These are phyloP conservation scores for Kwoniella botswanensis DNA, from an alignment of 768 basidiomycete genomes.

Conservation along the genomic window DNA sequence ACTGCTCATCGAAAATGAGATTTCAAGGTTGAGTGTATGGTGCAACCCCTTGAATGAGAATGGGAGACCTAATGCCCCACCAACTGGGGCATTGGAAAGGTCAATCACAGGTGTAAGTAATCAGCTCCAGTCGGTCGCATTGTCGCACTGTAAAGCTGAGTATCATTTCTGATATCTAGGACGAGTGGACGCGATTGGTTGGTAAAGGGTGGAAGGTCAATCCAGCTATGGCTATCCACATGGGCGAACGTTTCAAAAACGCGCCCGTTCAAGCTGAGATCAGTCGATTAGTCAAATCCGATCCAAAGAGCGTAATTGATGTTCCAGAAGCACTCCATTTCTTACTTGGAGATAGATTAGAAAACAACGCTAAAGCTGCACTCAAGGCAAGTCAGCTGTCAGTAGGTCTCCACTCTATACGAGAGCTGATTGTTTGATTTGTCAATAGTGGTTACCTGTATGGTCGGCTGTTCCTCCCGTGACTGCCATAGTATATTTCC, in stretches of 20 bases:
- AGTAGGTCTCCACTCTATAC: not conserved
- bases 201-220: conserved; percentile 80
- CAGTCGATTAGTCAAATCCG: conserved; percentile 72
- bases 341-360: conserved; percentile 75
- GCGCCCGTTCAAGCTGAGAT: conserved; percentile 73
- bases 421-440: not conserved
- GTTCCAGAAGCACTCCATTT: conserved; percentile 80
- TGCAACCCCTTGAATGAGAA: conserved; percentile 80
- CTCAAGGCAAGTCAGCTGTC: conserved; percentile 67
- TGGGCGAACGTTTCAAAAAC: conserved; percentile 87
- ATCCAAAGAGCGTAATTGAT: conserved; percentile 71
- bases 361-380: conserved; percentile 67
- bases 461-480: conserved; percentile 83
- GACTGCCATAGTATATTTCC: conserved; percentile 69
- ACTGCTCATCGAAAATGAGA: conserved; percentile 87
- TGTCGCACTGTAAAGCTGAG: not conserved
- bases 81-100: conserved; percentile 64
- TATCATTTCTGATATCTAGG: conserved; percentile 17
- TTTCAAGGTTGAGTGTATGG: conserved; percentile 86
- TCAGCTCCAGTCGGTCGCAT: not conserved
- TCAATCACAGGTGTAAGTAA: conserved; percentile 68
- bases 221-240: conserved; percentile 79
- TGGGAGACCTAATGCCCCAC: conserved; percentile 10
- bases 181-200: conserved; percentile 69
- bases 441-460: conserved; percentile 73